Evolutionary conservation across 2,329 filamentous ascomycete species (phyloP), one percentile per base, ranked within the genome.

Genomic region (Ceratocystis eucalypticola): DNA sequence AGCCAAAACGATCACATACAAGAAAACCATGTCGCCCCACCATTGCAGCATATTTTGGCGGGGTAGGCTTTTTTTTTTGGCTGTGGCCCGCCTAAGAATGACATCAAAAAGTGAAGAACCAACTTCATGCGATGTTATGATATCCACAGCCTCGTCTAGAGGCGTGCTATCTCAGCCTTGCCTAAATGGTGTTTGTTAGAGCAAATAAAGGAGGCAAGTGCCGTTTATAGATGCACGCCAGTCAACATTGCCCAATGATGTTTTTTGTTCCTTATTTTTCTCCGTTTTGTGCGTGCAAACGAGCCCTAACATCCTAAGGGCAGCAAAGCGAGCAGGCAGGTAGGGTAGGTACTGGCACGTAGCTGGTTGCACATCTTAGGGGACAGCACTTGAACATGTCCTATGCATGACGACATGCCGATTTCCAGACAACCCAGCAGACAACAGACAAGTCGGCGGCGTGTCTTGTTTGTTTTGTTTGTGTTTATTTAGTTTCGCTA

Each of bases 11-110:
- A 41, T 12, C 37, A 41, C 37, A 41, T 41, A 41, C 37, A 41
- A 30, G 59, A 62, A 62, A 62, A 30, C 17, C 37, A 62, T 5
- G n/a, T 12, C 37, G 37, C 37, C 61, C 37, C 61, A 62, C 61
- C 28, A 62, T 45, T 62, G 44, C 33, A 46, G 12, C 25, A 6
- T 17, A 17, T 55, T 57, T 57, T 57, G 55, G 55, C 55, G 55
- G 55, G 55, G 55, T 59, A 59, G 12, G 10, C 28, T 28, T 28
- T 28, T n/a, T 33, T 25, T 12, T 25, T 12, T 37, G 28, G 33
- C 53, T 17, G 28, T 37, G 33, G 37, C 37, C 37, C 28, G 25
- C 25, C 25, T 37, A 59, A 59, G 30, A 59, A 59, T 59, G 55
- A 59, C 55, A 59, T 59, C 55, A 59, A 59, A 59, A 17, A 62